Percentiles rank a stretch among this genome's conserved stretches.
phyloP scores from a whole-genome alignment of 1,139 yeast species.

The Blastobotrys malaysiensis region DNA sequence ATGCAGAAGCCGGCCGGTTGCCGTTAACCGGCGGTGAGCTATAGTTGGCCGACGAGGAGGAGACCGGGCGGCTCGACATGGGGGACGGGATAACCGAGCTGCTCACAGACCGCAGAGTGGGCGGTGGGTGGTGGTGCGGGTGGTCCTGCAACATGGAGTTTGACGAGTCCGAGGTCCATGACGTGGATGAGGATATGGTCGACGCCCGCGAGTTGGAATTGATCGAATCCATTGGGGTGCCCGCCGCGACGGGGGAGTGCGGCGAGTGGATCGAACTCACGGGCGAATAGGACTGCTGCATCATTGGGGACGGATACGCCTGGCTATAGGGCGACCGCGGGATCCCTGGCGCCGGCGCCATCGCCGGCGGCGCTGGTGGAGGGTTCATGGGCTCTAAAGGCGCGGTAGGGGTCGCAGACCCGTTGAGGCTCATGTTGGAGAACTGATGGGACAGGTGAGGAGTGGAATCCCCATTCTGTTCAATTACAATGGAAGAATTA shows the following conservation, averaged over 20 bases:
- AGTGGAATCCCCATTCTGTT: neutral
- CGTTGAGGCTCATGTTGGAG: neutral
- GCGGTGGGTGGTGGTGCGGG: neutral
- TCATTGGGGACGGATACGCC: neutral
- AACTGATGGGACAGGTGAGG: neutral
- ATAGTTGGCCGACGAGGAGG: neutral
- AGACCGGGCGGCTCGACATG: neutral
- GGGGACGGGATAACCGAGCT: neutral
- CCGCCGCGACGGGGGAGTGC: neutral
- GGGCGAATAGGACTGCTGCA: neutral
- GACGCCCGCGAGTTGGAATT: constrained; percentile 6
- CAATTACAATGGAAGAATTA: neutral
- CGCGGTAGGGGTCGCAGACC: neutral
- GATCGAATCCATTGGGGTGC: neutral
- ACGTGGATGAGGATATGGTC: constrained; percentile 4
- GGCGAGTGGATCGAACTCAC: neutral
- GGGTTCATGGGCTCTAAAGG: neutral
- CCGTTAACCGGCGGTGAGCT: neutral
- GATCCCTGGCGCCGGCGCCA: neutral
- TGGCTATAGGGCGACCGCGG: neutral
- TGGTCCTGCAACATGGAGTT: constrained; percentile 6
- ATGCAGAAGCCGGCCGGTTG: neutral
- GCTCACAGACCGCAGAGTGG: neutral
- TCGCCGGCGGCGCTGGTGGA: neutral
- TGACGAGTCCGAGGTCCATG: constrained; percentile 7